Conservation (phyloP, 2,329 filamentous ascomycete genomes). For the Zymoseptoria brevis region DNA sequence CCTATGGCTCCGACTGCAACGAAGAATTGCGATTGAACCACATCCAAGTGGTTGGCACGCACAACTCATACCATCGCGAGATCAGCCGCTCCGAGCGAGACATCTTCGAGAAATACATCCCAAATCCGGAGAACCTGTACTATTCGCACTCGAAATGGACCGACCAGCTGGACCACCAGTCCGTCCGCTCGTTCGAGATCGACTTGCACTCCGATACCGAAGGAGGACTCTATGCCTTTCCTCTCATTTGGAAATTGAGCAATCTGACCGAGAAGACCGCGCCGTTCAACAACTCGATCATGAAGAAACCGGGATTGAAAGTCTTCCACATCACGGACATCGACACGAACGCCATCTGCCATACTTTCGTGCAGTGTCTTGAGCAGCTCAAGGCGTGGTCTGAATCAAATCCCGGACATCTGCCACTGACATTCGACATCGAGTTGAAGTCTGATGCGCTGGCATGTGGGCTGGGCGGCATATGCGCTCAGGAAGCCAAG, state of each 20-base stretch:
- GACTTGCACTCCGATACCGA: constrained; percentile 44
- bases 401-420: constrained; percentile 35
- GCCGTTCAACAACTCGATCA: constrained; percentile 34
- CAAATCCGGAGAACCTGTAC: constrained; percentile 37
- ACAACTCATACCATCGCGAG: constrained; percentile 47
- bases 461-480: constrained; percentile 28
- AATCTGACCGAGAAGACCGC: constrained; percentile 31
- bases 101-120: constrained; percentile 34
- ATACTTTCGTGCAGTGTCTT: constrained; percentile 41
- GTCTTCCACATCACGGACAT: constrained; percentile 46
- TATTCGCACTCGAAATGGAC: constrained; percentile 42
- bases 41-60: constrained; percentile 45
- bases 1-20: constrained; percentile 1
- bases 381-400: constrained; percentile 39
- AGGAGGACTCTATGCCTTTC: constrained; percentile 42
- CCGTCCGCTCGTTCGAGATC: constrained; percentile 42
- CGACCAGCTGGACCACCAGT: constrained; percentile 40
- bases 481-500: constrained; percentile 34
- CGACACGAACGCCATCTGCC: constrained; percentile 41
- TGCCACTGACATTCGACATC: constrained; percentile 44
- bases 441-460: constrained; percentile 41
- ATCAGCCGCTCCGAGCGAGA: constrained; percentile 35
- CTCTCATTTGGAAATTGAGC: constrained; percentile 36
- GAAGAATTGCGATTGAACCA: constrained; percentile 42
- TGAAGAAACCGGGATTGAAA: constrained; percentile 40